Evolutionary conservation across 306 rosid species (phyloP).

Genomic region (Purshia tridentata): DNA sequence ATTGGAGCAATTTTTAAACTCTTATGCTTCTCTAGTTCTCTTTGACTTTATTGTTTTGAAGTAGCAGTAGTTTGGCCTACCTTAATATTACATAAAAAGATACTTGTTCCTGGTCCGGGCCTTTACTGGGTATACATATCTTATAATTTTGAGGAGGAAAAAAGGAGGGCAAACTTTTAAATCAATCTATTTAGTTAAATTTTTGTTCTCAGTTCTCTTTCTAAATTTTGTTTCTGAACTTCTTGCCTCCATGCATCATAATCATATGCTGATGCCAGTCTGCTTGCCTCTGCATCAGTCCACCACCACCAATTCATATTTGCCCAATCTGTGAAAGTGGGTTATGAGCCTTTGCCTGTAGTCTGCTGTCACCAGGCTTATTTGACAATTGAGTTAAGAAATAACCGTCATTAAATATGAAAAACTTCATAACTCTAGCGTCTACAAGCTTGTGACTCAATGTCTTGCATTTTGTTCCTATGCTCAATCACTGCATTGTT

Average conservation of each 20-base stretch:
- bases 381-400: not conserved
- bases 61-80: not conserved
- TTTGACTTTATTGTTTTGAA: not conserved
- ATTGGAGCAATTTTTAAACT: not conserved
- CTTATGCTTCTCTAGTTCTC: constrained; percentile 2
- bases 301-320: not conserved
- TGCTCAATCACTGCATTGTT: constrained; percentile 12
- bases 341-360: not conserved
- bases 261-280: not conserved
- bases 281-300: not conserved
- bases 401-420: not conserved
- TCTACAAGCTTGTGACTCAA: not conserved
- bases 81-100: not conserved
- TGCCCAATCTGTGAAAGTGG: not conserved
- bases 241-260: not conserved
- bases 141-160: not conserved
- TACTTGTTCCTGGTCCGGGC: not conserved
- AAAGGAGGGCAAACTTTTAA: not conserved
- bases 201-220: not conserved
- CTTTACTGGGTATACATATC: not conserved
- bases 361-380: not conserved
- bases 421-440: not conserved
- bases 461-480: not conserved
- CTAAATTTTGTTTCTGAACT: not conserved
- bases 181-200: not conserved